phyloP scores from a whole-genome alignment of 2,329 filamentous ascomycete species.

The Botryotinia convoluta region DNA sequence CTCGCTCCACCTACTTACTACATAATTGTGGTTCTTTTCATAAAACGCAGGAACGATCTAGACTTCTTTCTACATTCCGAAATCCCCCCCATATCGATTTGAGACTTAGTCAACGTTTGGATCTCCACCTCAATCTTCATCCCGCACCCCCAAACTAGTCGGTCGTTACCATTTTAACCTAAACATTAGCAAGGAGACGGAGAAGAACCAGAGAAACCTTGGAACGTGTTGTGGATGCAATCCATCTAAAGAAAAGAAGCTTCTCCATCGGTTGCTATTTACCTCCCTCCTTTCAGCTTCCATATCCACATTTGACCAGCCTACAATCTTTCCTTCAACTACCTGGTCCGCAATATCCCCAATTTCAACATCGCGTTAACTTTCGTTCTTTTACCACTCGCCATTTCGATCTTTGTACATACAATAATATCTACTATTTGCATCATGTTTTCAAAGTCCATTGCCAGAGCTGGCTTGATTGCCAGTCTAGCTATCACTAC shows the following conservation, averaged over 20 bases:
- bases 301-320: conserved; percentile 5
- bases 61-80: background rate
- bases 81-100: background rate
- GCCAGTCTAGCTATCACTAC: conserved; percentile 31
- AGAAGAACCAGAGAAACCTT: background rate
- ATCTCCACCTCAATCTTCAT: conserved; percentile 7
- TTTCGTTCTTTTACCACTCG: conserved; percentile 5
- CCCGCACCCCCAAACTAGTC: background rate
- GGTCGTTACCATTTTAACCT: background rate
- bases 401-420: conserved; percentile 14
- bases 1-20: background rate
- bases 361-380: background rate
- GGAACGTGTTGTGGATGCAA: conserved; percentile 7
- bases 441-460: conserved; percentile 31
- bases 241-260: background rate
- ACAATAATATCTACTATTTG: conserved; percentile 9
- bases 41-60: conserved; percentile 9
- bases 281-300: background rate
- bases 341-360: conserved; percentile 1
- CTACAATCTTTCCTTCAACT: conserved; percentile 3
- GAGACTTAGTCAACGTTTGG: background rate
- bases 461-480: conserved; percentile 30
- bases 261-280: background rate
- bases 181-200: background rate
- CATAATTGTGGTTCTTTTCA: background rate